phyloP scores from a whole-genome alignment of 345 rosid genomes.

The Streptanthus diversifolius region DNA sequence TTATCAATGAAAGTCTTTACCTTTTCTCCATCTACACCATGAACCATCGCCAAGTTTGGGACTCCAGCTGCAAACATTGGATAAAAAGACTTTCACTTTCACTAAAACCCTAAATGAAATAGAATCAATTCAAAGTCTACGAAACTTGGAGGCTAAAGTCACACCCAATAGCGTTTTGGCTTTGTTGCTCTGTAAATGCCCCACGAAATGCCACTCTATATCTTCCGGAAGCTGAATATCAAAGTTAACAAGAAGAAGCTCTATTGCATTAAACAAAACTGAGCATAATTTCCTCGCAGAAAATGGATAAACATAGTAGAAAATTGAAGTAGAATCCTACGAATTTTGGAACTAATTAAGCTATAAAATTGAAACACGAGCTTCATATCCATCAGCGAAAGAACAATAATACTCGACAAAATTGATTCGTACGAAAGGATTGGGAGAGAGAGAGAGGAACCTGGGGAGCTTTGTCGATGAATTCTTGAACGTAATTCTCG shows the following conservation, averaged over 20 bases:
- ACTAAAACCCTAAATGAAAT: background rate
- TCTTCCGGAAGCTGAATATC: conserved; percentile 69
- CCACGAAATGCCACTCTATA: conserved; percentile 85
- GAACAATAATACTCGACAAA: background rate
- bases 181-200: conserved; percentile 93
- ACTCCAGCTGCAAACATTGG: conserved; percentile 62
- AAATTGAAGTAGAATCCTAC: background rate
- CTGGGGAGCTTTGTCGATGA: conserved; percentile 86
- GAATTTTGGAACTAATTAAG: background rate
- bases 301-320: too few relatives aligned
- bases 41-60: conserved; percentile 66
- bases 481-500: conserved; percentile 85
- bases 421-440: background rate
- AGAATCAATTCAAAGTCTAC: background rate
- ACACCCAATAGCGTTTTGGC: conserved; percentile 71
- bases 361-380: background rate
- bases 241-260: background rate
- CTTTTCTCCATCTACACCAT: conserved; percentile 82
- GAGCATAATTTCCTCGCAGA: too few relatives aligned
- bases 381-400: background rate
- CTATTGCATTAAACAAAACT: too few relatives aligned
- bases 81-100: conserved; percentile 6
- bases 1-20: conserved; percentile 29
- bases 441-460: too few relatives aligned
- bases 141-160: background rate